Base-by-base conservation (phyloP, 805 yeast species). In the Myxozyma neglecta region DNA sequence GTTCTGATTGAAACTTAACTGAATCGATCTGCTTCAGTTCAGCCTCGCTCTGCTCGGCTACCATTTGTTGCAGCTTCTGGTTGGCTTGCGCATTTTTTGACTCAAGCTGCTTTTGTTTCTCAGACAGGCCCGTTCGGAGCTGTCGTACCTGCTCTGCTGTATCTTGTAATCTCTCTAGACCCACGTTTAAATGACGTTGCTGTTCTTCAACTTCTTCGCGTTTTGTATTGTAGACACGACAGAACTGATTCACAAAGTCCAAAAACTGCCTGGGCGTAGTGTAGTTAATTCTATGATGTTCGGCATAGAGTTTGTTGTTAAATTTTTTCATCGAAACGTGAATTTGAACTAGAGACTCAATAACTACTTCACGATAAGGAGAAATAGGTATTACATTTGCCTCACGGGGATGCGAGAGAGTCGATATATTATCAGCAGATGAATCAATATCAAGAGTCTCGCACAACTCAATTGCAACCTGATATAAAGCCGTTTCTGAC, bases 11-110 rank as follows among this genome's bases (percentile, higher is more conserved):
- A 10, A 93, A 87, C 53, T 85, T 88, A 2, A 88, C 75, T 0
- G 97, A 89, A 7, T 94, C 91, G 62, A 89, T 96, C 61, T 88
- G 88, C 68, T 88, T 90, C 65, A 97, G 79, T 71, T 93, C 98
- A 0, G 97, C 93, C 68, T 90, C 96, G 70, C 89, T 90, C 71
- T 93, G 98, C 47, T 90, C 96, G 0, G 80, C 74, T 13, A 93
- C 80, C 89, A 93, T 90, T 57, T 78, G 83, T 69, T 86, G 84
- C 45, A 93, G 79, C 80, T 90, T 88, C 32, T 75, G 74, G 60
- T 83, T 81, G 0, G 97, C 96, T 65, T 87, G 89, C 13, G 73
- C 68, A 59, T 88, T 89, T 64, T 91, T 93, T 0, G 43, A 57
- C 20, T 72, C 71, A 36, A 93, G 77, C 24, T 75, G 75, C 1